Percentiles rank a stretch among this genome's conserved stretches.
Evolutionary conservation across 2,329 filamentous ascomycete genomes (phyloP).

Genomic region (Colletotrichum cereale): DNA sequence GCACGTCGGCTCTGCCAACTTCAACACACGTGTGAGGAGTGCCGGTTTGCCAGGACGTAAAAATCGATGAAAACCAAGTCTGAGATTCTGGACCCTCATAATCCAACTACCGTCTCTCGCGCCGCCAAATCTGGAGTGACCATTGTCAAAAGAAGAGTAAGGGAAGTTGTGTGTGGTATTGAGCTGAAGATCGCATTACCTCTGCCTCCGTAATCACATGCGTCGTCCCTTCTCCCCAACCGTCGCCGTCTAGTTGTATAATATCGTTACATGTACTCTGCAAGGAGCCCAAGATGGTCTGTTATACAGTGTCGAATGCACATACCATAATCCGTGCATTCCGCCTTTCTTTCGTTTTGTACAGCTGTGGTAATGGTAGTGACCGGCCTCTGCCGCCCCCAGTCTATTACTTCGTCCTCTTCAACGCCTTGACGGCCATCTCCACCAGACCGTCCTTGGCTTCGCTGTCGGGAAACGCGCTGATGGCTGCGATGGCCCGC

Average conservation of each 20-base stretch:
- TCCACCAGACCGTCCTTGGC: slow-evolving; percentile 92
- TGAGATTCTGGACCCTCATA: neutral
- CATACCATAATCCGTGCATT: slow-evolving; percentile 37
- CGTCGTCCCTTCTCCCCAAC: neutral
- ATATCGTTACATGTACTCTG: slow-evolving; percentile 41
- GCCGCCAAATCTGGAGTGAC: neutral
- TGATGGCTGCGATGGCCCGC: slow-evolving; percentile 87
- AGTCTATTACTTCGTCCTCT: slow-evolving; percentile 80
- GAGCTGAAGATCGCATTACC: slow-evolving; percentile 26
- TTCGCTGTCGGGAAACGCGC: slow-evolving; percentile 89
- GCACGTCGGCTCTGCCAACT: neutral
- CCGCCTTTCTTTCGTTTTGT: slow-evolving; percentile 27
- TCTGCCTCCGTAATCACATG: slow-evolving; percentile 9
- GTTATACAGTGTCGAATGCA: slow-evolving; percentile 39
- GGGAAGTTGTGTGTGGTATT: slow-evolving; percentile 31
- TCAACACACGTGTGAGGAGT: neutral
- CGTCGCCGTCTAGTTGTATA: slow-evolving; percentile 38
- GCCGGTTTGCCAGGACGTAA: neutral
- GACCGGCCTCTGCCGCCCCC: neutral
- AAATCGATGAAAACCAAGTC: neutral
- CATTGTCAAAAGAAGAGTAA: neutral
- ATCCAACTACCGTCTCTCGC: neutral
- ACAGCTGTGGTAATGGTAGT: slow-evolving; percentile 16
- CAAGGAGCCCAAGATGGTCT: slow-evolving; percentile 30
- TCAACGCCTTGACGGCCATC: slow-evolving; percentile 93